These are phyloP conservation scores for Neopestalotiopsis rosae DNA, from an alignment of 2,329 filamentous ascomycete species.

Conservation along the genomic window DNA sequence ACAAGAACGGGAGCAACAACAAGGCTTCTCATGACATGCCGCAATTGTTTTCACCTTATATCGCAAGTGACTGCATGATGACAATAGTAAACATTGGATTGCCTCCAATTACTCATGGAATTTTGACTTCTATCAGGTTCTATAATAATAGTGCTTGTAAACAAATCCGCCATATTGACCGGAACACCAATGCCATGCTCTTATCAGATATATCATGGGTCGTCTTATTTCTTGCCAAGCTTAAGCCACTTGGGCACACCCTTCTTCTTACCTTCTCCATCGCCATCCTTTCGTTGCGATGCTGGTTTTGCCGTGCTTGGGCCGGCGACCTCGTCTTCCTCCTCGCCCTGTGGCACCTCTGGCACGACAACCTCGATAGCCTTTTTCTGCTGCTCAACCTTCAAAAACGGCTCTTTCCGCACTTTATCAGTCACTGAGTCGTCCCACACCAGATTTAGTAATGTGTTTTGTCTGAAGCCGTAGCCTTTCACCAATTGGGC, in stretches of 20 bases:
- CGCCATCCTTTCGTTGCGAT: conserved; percentile 39
- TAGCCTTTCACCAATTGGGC: conserved; percentile 72
- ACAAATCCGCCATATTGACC: neutral
- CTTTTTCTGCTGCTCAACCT: conserved; percentile 58
- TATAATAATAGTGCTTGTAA: neutral
- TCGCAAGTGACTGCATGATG: neutral
- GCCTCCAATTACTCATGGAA: neutral
- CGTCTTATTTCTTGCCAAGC: conserved; percentile 14
- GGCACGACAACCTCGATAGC: conserved; percentile 73
- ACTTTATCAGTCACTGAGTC: conserved; percentile 62
- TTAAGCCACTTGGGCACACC: conserved; percentile 18
- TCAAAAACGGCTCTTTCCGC: conserved; percentile 64
- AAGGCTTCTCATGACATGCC: conserved; percentile 18
- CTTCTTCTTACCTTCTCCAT: conserved; percentile 24
- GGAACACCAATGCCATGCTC: conserved; percentile 13
- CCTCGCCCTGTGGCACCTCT: conserved; percentile 50
- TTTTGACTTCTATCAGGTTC: neutral
- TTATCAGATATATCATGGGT: neutral
- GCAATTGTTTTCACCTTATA: neutral
- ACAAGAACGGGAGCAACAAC: neutral
- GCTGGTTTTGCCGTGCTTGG: conserved; percentile 32
- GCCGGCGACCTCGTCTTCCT: conserved; percentile 44
- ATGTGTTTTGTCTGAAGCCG: conserved; percentile 70
- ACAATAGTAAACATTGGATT: neutral
- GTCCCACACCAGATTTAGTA: conserved; percentile 80